These are phyloP conservation scores for Globisporangium paroecandrum DNA, from an alignment of 352 stramenopile genomes.

Conservation along the genomic window DNA sequence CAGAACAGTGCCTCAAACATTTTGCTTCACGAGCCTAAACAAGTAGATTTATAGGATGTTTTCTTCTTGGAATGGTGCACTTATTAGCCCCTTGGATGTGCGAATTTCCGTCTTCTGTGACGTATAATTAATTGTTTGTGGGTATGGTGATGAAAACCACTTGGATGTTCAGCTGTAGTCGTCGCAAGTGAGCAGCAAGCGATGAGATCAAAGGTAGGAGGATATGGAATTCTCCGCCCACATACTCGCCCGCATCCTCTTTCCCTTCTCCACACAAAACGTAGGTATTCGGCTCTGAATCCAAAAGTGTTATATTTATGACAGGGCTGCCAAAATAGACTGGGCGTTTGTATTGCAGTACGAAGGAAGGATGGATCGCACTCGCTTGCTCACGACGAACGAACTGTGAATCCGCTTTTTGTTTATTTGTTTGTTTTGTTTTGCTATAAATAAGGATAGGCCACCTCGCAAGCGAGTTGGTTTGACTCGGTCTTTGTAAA, in stretches of 20 bases:
- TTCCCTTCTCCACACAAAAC: neutral
- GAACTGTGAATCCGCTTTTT: too few species aligned
- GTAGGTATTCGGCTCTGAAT: neutral
- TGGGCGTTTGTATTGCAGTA: too few species aligned
- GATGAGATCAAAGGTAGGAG: neutral
- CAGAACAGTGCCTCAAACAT: neutral
- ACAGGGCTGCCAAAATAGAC: neutral
- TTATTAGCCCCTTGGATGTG: neutral
- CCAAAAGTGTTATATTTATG: neutral
- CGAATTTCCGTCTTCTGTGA: neutral
- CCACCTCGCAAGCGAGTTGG: neutral
- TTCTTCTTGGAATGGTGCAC: neutral
- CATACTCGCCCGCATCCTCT: neutral
- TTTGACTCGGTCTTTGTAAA: conserved; percentile 1
- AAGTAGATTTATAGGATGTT: neutral
- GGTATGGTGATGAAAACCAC: neutral
- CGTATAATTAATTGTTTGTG: neutral
- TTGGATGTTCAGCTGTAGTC: neutral
- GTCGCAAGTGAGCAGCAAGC: neutral
- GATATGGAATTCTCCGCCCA: neutral
- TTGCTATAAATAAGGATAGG: neutral
- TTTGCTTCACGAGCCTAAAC: neutral
- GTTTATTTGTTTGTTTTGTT: too few species aligned
- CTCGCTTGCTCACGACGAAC: too few species aligned
- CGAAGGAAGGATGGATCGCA: too few species aligned